Base-by-base conservation (phyloP, 2,329 filamentous ascomycete genomes). In the Exophiala sp. region DNA sequence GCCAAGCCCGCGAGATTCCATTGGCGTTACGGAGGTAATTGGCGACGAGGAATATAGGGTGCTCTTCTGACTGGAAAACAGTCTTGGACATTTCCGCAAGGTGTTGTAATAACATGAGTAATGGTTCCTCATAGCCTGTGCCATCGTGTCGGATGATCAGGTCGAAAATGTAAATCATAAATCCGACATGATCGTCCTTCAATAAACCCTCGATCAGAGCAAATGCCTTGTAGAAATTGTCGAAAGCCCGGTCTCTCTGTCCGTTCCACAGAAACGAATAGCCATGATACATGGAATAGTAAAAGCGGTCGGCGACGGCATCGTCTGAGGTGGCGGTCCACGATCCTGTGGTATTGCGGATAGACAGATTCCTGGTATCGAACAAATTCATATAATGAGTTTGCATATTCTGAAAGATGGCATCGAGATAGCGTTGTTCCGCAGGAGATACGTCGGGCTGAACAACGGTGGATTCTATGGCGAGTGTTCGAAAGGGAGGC, bases 141-240 rank as follows among this genome's bases (percentile, higher is more conserved):
- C 58, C 62, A 38, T 62, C 62, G 29, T 64, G 57, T 42, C 62
- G 50, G 36, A 64, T 62, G 9, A 64, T 59, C 33, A 64, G 55
- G 38, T 64, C 62, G 39, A 64, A 61, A 14, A 64, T 55, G 40
- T 62, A 62, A n/a, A 64, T 61, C 51, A 64, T 57, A 39, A 64
- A 64, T 20, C 56, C 62, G 21, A 64, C 62, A 20, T 64, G 60
- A 29, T 61, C 54, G 20, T 62, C 60, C 36, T 60, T 61, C 2
- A 64, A 40, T 5, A 64, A 46, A n/a, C 59, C 56, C 44, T 60
- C 56, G 42, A 64, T 55, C 32, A 64, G 48, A 10, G 56, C 53
- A 39, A 59, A 62, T 5, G 57, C 62, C 29, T 59, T 59, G 44
- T 60, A 55, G 44, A 64, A 64, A 20, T 60, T 53, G 38, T 64